Evolutionary conservation across 169 alveolate genomes (phyloP).

Genomic region (Eimeria maxima): DNA sequence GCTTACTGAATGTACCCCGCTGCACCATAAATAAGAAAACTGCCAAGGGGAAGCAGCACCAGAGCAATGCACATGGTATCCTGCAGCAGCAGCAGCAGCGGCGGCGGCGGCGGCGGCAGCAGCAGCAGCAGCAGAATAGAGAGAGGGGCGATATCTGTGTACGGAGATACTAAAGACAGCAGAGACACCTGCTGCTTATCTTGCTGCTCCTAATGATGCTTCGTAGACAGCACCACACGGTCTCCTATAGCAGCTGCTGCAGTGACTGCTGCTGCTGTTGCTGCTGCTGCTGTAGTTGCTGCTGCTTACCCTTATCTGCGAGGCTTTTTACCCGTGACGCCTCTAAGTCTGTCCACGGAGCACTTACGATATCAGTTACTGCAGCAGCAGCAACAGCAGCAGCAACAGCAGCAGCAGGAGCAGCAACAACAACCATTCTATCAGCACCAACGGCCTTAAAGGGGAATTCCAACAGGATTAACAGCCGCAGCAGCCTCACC

Average conservation of each 20-base stretch:
- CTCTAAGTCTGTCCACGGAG: slow-evolving; percentile 44
- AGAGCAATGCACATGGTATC: background rate
- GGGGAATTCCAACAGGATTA: no score
- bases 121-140: background rate
- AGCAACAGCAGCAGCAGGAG: background rate
- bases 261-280: slow-evolving; percentile 33
- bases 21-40: slow-evolving; percentile 7
- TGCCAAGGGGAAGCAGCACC: slow-evolving; percentile 8
- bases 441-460: background rate
- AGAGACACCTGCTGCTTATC: no score
- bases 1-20: background rate
- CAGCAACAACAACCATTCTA: background rate
- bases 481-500: no score
- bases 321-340: slow-evolving; percentile 12
- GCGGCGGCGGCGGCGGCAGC: slow-evolving; percentile 13
- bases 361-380: slow-evolving; percentile 14
- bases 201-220: no score
- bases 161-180: background rate
- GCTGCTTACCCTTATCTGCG: slow-evolving; percentile 32
- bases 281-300: slow-evolving; percentile 8
- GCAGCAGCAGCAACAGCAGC: background rate
- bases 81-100: slow-evolving; percentile 13
- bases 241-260: background rate
- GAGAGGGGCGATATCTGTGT: background rate
- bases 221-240: background rate